Conservation (phyloP, 2,329 filamentous ascomycete genomes). For the Ophiostoma sp. region DNA sequence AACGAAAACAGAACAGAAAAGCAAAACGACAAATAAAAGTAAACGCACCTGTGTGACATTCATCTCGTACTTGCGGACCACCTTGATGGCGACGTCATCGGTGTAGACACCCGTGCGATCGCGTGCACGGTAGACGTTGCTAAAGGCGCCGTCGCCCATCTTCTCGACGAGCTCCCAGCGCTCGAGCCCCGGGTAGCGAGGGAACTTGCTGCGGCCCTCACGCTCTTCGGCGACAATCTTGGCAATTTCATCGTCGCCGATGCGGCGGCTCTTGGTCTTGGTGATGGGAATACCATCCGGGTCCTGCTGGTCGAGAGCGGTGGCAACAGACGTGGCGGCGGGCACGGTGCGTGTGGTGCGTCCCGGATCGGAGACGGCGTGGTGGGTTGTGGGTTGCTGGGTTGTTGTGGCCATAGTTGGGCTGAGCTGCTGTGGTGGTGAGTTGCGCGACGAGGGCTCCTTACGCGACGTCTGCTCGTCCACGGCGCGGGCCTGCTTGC, state of each 20-base stretch:
- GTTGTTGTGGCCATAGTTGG: constrained; percentile 43
- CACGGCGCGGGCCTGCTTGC: constrained; percentile 81
- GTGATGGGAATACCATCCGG: constrained; percentile 34
- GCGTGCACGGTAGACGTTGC: constrained; percentile 90
- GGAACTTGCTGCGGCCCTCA: constrained; percentile 80
- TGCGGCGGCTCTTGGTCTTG: constrained; percentile 46
- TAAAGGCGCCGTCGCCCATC: constrained; percentile 99
- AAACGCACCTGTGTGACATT: constrained; percentile 84
- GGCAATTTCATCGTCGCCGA: constrained; percentile 71
- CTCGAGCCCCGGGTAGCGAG: constrained; percentile 80
- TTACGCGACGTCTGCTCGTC: constrained; percentile 53
- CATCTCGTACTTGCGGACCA: constrained; percentile 98
- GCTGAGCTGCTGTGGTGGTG: constrained; percentile 54
- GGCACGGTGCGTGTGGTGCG: not conserved
- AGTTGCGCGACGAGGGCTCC: constrained; percentile 38
- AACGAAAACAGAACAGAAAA: not conserved
- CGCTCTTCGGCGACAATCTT: constrained; percentile 91
- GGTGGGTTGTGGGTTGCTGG: constrained; percentile 48
- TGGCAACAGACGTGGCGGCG: constrained; percentile 1
- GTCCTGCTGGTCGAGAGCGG: constrained; percentile 6
- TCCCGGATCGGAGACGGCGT: constrained; percentile 39
- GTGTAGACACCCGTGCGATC: constrained; percentile 66
- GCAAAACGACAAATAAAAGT: constrained; percentile 26
- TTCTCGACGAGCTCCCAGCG: constrained; percentile 87
- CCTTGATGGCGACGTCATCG: constrained; percentile 92